phyloP scores from a whole-genome alignment of 331 rosid genomes.

The Rosa hybrid region DNA sequence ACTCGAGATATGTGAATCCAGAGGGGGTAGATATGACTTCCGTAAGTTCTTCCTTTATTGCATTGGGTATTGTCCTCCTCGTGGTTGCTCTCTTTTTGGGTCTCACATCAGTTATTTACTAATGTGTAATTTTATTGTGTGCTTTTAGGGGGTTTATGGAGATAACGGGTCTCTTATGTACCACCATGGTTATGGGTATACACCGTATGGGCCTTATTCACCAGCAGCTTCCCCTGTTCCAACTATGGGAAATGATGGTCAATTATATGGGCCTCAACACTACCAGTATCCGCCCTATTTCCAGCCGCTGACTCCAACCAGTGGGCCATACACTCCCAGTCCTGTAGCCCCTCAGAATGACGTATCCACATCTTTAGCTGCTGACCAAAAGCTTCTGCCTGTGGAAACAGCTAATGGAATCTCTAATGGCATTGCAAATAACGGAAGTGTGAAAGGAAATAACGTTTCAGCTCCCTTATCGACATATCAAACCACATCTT shows the following conservation, averaged over 20 bases:
- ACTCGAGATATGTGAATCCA: constrained; percentile 64
- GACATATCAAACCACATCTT: constrained; percentile 39
- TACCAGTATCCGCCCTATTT: constrained; percentile 95
- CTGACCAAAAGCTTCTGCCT: constrained; percentile 72
- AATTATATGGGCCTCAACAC: constrained; percentile 93
- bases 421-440: constrained; percentile 51
- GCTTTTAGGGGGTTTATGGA: constrained; percentile 78
- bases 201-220: constrained; percentile 77
- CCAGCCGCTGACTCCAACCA: constrained; percentile 79
- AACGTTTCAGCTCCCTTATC: constrained; percentile 42
- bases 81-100: background rate
- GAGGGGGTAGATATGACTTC: constrained; percentile 90
- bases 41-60: constrained; percentile 38
- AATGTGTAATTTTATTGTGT: background rate
- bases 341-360: constrained; percentile 66
- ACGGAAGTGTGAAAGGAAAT: constrained; percentile 59
- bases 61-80: background rate
- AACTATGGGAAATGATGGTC: constrained; percentile 92
- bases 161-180: constrained; percentile 87
- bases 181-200: constrained; percentile 90
- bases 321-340: constrained; percentile 69
- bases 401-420: constrained; percentile 66
- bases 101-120: background rate
- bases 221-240: constrained; percentile 97
- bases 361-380: constrained; percentile 58